Conservation (phyloP, 2,329 filamentous ascomycete genomes). For the Endoconidiophora polonica region DNA sequence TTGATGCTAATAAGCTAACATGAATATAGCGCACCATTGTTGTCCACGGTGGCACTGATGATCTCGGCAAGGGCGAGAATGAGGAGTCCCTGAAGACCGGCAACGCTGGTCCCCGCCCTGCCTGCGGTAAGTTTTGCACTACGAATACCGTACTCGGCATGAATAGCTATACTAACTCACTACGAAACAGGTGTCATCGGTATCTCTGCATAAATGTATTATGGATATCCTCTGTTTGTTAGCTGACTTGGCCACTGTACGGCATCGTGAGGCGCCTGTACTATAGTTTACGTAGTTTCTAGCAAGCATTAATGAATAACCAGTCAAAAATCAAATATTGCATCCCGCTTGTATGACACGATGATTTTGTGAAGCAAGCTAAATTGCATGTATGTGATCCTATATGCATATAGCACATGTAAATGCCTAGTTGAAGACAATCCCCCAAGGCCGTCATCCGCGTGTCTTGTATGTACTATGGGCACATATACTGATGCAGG, state of each 20-base stretch:
- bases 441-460: no score
- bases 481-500: no score
- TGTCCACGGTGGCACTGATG: conserved; percentile 86
- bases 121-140: conserved; percentile 54
- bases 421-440: no score
- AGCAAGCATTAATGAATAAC: no score
- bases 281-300: no score
- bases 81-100: conserved; percentile 98
- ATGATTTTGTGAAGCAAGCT: no score
- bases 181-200: conserved; percentile 57
- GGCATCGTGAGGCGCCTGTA: background rate
- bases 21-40: conserved; percentile 68
- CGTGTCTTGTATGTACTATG: no score
- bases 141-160: background rate
- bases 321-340: no score
- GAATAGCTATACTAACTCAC: background rate
- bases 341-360: no score
- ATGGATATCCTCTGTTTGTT: no score
- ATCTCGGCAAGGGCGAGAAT: conserved; percentile 80
- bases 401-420: no score
- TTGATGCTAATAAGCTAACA: conserved; percentile 13
- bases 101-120: conserved; percentile 82
- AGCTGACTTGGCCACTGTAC: background rate
- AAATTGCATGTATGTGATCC: no score
- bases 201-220: conserved; percentile 49